A percentile compares a stretch with the other conserved stretches of the same genome.
Conservation (phyloP, 805 yeast genomes). For the Candida montana region DNA sequence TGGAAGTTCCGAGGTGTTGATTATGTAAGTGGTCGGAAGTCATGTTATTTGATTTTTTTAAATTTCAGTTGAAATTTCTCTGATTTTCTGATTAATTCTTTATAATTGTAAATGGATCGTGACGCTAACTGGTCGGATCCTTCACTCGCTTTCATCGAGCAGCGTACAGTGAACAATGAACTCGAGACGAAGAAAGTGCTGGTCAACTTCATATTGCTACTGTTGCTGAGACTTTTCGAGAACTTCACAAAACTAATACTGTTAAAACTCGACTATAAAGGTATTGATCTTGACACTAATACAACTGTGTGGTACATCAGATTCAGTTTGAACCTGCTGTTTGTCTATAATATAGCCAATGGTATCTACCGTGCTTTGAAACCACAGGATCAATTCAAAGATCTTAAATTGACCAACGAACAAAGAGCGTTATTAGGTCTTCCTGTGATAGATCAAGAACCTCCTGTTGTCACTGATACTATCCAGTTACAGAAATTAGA, state of each 20-base stretch:
- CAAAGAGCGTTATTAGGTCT: constrained; percentile 33
- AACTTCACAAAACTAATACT: constrained; percentile 18
- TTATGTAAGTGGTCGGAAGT: too few relatives aligned
- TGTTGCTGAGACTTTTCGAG: constrained; percentile 25
- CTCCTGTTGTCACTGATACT: background rate
- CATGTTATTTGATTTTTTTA: too few relatives aligned
- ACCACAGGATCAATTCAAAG: constrained; percentile 27
- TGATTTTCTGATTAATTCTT: too few relatives aligned
- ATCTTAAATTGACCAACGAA: constrained; percentile 26
- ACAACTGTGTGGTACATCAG: background rate
- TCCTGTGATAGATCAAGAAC: constrained; percentile 5
- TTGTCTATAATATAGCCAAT: constrained; percentile 26
- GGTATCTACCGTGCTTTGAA: constrained; percentile 29
- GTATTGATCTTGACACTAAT: constrained; percentile 1
- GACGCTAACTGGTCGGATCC: constrained; percentile 9
- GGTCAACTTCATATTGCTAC: constrained; percentile 28
- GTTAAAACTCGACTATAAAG: constrained; percentile 16
- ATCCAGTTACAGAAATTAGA: constrained; percentile 1
- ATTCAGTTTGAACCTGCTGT: constrained; percentile 22
- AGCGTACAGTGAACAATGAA: constrained; percentile 37
- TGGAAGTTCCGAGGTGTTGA: too few relatives aligned
- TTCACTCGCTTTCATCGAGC: constrained; percentile 24
- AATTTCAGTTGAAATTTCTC: too few relatives aligned
- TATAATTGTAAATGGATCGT: background rate
- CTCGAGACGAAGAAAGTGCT: constrained; percentile 30